phyloP scores from a whole-genome alignment of 1,284 basidiomycete species.

The Trichosporon asahii region DNA sequence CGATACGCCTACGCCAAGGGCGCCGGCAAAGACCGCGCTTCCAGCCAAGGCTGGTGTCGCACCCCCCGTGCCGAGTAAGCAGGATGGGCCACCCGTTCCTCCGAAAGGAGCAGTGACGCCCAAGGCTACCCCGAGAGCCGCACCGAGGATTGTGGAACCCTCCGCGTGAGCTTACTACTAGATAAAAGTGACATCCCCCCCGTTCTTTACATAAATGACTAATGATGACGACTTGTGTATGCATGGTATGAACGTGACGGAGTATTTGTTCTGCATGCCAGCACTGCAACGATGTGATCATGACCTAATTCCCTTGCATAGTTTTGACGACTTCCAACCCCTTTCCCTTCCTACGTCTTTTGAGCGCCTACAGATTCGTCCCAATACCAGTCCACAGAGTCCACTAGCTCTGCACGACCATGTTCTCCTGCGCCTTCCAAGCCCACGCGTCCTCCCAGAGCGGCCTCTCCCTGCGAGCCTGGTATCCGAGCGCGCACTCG shows the following conservation, averaged over 20 bases:
- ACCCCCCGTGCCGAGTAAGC: not conserved
- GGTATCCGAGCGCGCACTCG: slow-evolving; percentile 31
- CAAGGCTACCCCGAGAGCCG: not conserved
- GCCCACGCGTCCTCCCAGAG: slow-evolving; percentile 22
- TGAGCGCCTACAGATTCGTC: no score
- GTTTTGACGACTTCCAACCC: not conserved
- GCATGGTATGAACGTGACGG: not conserved
- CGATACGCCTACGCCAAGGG: not conserved
- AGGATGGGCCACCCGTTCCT: not conserved
- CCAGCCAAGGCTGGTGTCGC: not conserved
- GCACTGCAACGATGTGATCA: no score
- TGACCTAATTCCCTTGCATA: not conserved
- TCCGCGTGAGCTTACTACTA: not conserved
- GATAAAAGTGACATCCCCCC: not conserved
- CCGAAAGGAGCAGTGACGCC: not conserved
- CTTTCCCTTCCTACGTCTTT: not conserved
- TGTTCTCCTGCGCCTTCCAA: not conserved
- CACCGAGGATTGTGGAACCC: not conserved
- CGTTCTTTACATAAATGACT: not conserved
- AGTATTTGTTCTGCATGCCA: no score
- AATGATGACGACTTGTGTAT: slow-evolving; percentile 5
- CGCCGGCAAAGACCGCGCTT: not conserved
- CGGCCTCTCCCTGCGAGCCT: slow-evolving; percentile 30
- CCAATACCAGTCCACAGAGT: no score
- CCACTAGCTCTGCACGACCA: not conserved